Evolutionary conservation across 140 eudicot species (phyloP), one percentile per base, ranked within the genome.

Genomic region (Flaveria floridana): DNA sequence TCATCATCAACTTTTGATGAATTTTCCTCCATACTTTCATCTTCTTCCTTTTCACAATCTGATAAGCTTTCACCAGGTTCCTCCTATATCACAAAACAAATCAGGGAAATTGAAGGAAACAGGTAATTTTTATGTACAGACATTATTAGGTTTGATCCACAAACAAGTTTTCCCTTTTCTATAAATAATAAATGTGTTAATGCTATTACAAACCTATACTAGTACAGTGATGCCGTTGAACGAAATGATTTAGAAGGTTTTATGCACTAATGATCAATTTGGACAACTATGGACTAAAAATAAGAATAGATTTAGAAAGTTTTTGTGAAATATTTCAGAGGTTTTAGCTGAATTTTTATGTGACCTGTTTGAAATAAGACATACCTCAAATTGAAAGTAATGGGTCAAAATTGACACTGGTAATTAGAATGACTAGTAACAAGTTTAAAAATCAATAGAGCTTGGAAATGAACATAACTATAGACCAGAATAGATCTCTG

Each of bases 1-100:
- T 89, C 96, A 25, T 89, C 96, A 8, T 90, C 97, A 46, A 63
- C 93, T 81, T 82, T 90, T 61, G 82, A 56, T 26, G 81, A 71
- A 74, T 79, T 93, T 55, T 85, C 92, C 65, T 82, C 92, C 61
- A 80, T 53, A 41, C 51, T 86, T 79, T 90, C 96, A 76, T 83
- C 96, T 63, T 89, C 98, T 63, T 90, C 98, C 76, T 86, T 90
- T 28, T 86, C 97, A 81, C 94, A 90, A 74, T 93, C 97, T 13
- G 98, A 93, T 55, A 93, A 84, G 83, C 91, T 93, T 82, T 93
- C 98, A 77, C 98, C 98, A 67, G 98, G 97, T 78, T 93, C 98
- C 72, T 90, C 98, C 98, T 93, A 77, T 46, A 11, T 34, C 74
- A 61, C 34, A 14, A 67, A 75, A 64, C 39, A 44, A 55, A 59